These are phyloP conservation scores for Arctostaphylos glauca DNA, from an alignment of 148 eudicot genomes.

Conservation along the genomic window DNA sequence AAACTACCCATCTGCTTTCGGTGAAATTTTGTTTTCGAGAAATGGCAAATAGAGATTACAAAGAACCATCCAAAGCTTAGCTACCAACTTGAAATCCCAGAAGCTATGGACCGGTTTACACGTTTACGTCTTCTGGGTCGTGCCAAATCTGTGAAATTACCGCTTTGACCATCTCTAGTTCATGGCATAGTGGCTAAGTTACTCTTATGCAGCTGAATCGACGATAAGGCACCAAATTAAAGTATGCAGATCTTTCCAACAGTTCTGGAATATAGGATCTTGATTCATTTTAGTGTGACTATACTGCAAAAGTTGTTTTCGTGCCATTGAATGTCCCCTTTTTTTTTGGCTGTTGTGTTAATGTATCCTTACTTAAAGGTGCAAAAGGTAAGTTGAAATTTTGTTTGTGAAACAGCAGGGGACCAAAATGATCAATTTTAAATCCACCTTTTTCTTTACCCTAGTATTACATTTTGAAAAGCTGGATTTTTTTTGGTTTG, in stretches of 20 bases:
- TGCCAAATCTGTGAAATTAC: background rate
- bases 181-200: constrained; percentile 20
- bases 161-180: constrained; percentile 14
- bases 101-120: background rate
- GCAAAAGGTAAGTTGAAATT: background rate
- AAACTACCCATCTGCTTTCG: constrained; percentile 1
- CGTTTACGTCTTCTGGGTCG: background rate
- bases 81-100: background rate
- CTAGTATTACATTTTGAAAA: background rate
- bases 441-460: background rate
- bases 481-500: too few relatives aligned
- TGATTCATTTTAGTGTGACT: background rate
- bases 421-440: background rate
- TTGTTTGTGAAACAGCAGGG: background rate
- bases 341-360: background rate
- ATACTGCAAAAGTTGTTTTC: background rate
- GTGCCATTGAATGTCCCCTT: background rate
- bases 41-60: background rate
- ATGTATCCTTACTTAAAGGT: background rate
- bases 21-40: background rate
- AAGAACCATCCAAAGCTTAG: background rate
- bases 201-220: background rate
- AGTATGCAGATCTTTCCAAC: background rate
- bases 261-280: background rate
- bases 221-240: background rate